Base-by-base conservation (phyloP, 1,139 yeast genomes). In the Ogataea hybrid region DNA sequence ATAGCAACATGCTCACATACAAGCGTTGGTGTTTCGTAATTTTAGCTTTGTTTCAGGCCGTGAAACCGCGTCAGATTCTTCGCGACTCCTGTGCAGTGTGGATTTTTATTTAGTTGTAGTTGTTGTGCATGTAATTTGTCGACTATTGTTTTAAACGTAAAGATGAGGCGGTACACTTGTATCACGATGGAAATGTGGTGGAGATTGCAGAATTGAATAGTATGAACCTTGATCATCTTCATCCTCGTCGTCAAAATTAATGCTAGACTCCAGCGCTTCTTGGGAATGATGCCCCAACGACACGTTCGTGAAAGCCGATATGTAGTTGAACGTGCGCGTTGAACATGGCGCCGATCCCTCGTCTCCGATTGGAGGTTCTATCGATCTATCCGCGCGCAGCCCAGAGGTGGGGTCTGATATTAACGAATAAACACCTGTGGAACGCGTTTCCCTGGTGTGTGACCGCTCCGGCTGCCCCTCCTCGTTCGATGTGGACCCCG, bases 141-240 rank as follows among this genome's bases (percentile, higher is more conserved):
- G 27, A 6, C 23, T 22, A 22, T 35, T 28, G 32, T 12, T 23
- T 11, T 15, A 25, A 25, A 11, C 30, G 30, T n/a, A 9, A 15
- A 4, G 7, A 18, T 4, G 34, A 5, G 17, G 8, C n/a, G 15
- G 15, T 15, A 7, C 8, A 27, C 17, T 9, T 18, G 23, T 11
- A 16, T 32, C 31, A n/a, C 27, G 33, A 18, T 40, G 36, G 25
- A 40, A 40, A 22, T 40, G 43, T 4, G 36, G 39, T 10, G 43
- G 43, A 3, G 43, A 40, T 14, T 30, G 43, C 18, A 40, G 20
- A 20, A 40, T 40, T 3, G 43, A 40, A 21, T 35, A 40, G 32
- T 28, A 35, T 6, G 43, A 40, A 11, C 36, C 39, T 17, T 28
- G 32, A 18, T 30, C 39, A 15, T 40, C 43, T 8, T 39, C 35